Base-by-base conservation (phyloP, 345 rosid species). In the Linum trigynum region DNA sequence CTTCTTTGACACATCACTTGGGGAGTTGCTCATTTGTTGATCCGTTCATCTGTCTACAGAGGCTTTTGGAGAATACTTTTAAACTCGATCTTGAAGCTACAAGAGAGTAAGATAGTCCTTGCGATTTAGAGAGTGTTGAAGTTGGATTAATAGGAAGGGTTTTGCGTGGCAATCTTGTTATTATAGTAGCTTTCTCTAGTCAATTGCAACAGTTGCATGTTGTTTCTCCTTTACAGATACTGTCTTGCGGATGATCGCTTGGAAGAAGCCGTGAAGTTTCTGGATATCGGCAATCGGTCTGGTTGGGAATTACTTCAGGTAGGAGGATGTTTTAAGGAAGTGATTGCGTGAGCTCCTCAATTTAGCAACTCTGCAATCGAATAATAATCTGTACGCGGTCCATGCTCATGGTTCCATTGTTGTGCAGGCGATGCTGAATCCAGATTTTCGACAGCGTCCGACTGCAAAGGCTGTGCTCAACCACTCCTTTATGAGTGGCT, bases 281-380 rank as follows among this genome's bases (percentile, higher is more conserved):
- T 92, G 66, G 98, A 92, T 82, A 76, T 83, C 38, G 89, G 84
- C 38, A 83, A 81, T 69, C 76, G 77, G 69, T 91, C 98, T 77
- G 96, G 98, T 70, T 89, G 97, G 96, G 85, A 92, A 70, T 80
- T 92, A 65, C 97, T 89, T 56, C 92, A 89, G 98, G 98, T 92
- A 68, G 61, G 67, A 68, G 55, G 41, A 5, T 59, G 42, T 11
- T 55, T 40, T 68, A 41, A 15, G 48, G 2, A 51, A 15, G 60
- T 10, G n/a, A 57, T 16, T 32, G 48, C 39, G 39, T 0, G 32
- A 55, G 39, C 39, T 57, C 7, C 39, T 5, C 50, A 43, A 1
- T 43, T 43, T 43, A 43, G 50, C 32, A 17, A 17, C 9, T 38
- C 39, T 57, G 57, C 36, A 55, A 35, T 39, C 39, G 50, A 5